Base-by-base conservation (phyloP, 2,329 filamentous ascomycete species). In the Metarhizium robertsii region DNA sequence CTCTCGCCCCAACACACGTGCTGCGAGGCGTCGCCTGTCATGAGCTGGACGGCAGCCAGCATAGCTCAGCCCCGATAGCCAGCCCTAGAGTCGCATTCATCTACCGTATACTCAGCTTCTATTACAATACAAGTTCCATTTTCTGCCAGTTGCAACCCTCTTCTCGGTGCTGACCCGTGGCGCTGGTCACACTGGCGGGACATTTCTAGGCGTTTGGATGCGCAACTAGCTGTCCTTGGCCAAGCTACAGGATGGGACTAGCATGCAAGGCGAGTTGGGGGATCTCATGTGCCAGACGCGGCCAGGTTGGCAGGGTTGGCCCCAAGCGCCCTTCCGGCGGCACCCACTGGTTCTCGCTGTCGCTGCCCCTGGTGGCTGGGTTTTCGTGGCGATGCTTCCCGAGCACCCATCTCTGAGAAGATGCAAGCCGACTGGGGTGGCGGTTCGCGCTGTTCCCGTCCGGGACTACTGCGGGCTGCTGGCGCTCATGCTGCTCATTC, bases 301-400 rank as follows among this genome's bases (percentile, higher is more conserved):
- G n/a, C 4, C 18, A n/a, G 43, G 18, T 46, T 46, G 43, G 11
- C 42, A 18, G 20, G 45, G 20, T 38, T 45, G 52, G 52, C 42
- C 11, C 40, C 14, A 34, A 38, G 4, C 42, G 30, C 48, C 32
- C 32, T 30, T 56, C 20, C 32, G 25, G 25, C 48, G 7, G 47
- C 48, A 34, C 4, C 48, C 30, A n/a, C 32, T n/a, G 48, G 30
- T 36, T 50, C 14, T 48, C 45, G 11, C 20, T 38, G 32, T 36
- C 11, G 32, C 30, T 53, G 40, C 38, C 51, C 51, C 51, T 53
- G 51, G 40, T 50, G 48, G 43, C 50, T 53, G 54, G 36, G n/a
- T 34, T 18, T 43, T 55, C 36, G 38, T n/a, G 34, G 16, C 51
- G 51, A 56, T 56, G 51, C 51, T 50, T 51, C 46, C 51, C 47